Evolutionary conservation across 2,329 filamentous ascomycete species (phyloP).

Genomic region (Sporothrix humicola): DNA sequence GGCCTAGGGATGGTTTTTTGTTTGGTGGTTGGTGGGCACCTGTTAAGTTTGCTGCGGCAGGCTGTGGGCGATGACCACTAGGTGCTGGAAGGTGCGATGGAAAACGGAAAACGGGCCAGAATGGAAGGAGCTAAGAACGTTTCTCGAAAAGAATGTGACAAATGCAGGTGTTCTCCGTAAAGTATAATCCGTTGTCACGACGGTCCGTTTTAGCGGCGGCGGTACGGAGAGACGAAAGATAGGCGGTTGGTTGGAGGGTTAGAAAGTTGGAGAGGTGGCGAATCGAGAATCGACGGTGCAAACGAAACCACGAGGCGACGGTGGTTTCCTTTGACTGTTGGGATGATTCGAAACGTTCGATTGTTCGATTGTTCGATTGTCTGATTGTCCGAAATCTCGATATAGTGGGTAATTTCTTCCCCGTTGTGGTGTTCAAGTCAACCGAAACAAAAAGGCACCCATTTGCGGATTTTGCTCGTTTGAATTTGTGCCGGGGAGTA

Average conservation of each 20-base stretch:
- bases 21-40: neutral
- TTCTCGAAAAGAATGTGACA: slow-evolving; percentile 26
- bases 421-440: neutral
- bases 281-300: slow-evolving; percentile 11
- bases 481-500: neutral
- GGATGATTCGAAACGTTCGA: neutral
- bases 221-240: slow-evolving; percentile 2
- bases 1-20: neutral
- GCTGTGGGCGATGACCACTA: neutral
- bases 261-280: neutral
- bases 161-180: neutral
- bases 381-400: neutral
- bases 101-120: slow-evolving; percentile 12
- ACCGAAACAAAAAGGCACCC: slow-evolving; percentile 20
- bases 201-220: slow-evolving; percentile 17
- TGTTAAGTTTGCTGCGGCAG: neutral
- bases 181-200: neutral
- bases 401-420: too few relatives aligned
- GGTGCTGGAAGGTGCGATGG: slow-evolving; percentile 4
- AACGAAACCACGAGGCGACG: slow-evolving; percentile 23
- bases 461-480: slow-evolving; percentile 23
- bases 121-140: slow-evolving; percentile 17
- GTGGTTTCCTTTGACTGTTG: neutral
- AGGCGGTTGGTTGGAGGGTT: too few relatives aligned
- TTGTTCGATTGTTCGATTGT: neutral